A percentile compares a stretch with the other conserved stretches of the same genome.
Conservation (phyloP, 1,284 basidiomycete species). For the Tylopilus orsonianus region DNA sequence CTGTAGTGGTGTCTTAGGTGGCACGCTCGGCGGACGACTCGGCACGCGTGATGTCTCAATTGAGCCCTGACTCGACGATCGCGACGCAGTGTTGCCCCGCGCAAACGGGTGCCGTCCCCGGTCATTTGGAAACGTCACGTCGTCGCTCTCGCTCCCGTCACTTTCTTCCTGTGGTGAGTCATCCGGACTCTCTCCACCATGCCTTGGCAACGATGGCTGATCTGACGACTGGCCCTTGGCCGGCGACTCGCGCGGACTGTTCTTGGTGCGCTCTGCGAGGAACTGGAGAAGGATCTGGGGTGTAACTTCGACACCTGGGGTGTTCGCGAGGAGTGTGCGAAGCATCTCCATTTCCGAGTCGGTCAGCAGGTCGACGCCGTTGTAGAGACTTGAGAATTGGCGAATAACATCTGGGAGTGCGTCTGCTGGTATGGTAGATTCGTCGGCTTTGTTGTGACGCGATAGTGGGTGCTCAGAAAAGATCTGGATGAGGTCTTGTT, state of each 20-base stretch:
- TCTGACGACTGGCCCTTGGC: constrained; percentile 27
- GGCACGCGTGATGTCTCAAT: constrained; percentile 40
- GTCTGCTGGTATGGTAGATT: constrained; percentile 62
- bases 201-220: constrained; percentile 22
- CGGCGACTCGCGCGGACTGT: constrained; percentile 44
- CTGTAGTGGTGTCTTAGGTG: constrained; percentile 48
- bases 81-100: constrained; percentile 33
- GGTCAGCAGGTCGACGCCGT: constrained; percentile 57
- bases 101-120: constrained; percentile 36
- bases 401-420: constrained; percentile 67
- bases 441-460: constrained; percentile 52
- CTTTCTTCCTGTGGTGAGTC: constrained; percentile 33
- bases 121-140: constrained; percentile 30
- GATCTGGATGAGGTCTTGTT: constrained; percentile 62
- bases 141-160: constrained; percentile 29
- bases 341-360: constrained; percentile 59
- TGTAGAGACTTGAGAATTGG: constrained; percentile 56
- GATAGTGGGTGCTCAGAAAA: constrained; percentile 63
- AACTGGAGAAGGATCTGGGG: constrained; percentile 64
- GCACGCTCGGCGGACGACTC: constrained; percentile 47
- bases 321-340: constrained; percentile 50
- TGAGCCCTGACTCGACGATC: constrained; percentile 61
- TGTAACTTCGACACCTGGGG: constrained; percentile 67
- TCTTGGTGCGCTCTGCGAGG: constrained; percentile 60
- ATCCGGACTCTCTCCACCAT: constrained; percentile 29